These are phyloP conservation scores for Botryosphaeria dothidea DNA, from an alignment of 2,329 filamentous ascomycete genomes.

Conservation along the genomic window DNA sequence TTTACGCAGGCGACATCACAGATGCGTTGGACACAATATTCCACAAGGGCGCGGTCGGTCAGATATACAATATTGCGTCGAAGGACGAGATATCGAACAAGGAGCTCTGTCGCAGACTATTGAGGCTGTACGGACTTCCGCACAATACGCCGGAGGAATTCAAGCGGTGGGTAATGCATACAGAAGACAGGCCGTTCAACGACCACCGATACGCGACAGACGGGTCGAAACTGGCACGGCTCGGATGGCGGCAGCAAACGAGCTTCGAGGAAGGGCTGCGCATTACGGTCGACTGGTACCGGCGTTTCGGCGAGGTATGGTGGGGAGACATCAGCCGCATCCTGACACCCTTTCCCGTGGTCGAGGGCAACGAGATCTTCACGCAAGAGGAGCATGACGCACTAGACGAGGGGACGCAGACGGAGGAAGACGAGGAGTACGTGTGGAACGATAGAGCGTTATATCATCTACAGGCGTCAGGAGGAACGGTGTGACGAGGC, in stretches of 20 bases:
- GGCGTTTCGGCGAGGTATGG: slow-evolving; percentile 40
- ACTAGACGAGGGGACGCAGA: slow-evolving; percentile 21
- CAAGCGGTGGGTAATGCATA: slow-evolving; percentile 70
- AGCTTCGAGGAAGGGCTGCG: slow-evolving; percentile 38
- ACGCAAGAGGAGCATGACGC: slow-evolving; percentile 42
- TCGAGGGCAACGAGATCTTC: slow-evolving; percentile 41
- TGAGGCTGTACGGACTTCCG: slow-evolving; percentile 61
- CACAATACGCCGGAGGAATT: slow-evolving; percentile 47
- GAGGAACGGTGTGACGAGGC: slow-evolving; percentile 20
- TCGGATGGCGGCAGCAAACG: slow-evolving; percentile 40
- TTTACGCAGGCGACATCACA: slow-evolving; percentile 77
- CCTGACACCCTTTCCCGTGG: slow-evolving; percentile 41
- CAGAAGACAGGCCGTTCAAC: slow-evolving; percentile 69
- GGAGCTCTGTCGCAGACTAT: slow-evolving; percentile 65
- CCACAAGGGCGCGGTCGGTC: slow-evolving; percentile 71
- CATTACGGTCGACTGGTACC: slow-evolving; percentile 42
- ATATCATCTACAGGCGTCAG: slow-evolving; percentile 25
- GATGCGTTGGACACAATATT: slow-evolving; percentile 84
- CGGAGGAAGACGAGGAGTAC: slow-evolving; percentile 23
- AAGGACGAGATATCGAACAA: slow-evolving; percentile 76
- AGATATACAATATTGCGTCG: slow-evolving; percentile 82
- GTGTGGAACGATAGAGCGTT: slow-evolving; percentile 32
- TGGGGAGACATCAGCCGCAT: slow-evolving; percentile 43
- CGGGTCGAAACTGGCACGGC: slow-evolving; percentile 36
- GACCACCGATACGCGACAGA: slow-evolving; percentile 43